Conservation (phyloP, 371 early-diverging fungal genomes). For the Mucor plumbeus region DNA sequence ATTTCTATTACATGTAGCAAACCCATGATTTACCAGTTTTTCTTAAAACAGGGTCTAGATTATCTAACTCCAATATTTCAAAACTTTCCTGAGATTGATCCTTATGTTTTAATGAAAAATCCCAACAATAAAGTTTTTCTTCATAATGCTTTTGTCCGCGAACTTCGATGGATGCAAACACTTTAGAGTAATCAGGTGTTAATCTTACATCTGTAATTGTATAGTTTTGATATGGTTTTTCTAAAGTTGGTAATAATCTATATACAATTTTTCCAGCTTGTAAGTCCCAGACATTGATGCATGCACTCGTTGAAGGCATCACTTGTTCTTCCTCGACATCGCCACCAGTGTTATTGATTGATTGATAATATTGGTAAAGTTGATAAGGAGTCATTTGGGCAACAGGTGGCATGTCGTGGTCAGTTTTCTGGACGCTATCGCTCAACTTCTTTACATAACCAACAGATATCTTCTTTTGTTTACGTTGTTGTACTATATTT, state of each 20-base stretch:
- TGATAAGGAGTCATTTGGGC: conserved; percentile 46
- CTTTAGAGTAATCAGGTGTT: conserved; percentile 34
- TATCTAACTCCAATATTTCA: conserved; percentile 28
- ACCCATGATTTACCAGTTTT: conserved; percentile 45
- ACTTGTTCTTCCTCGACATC: conserved; percentile 1
- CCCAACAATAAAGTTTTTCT: conserved; percentile 48
- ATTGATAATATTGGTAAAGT: conserved; percentile 39
- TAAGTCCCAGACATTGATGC: conserved; percentile 64
- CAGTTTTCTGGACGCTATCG: conserved; percentile 9
- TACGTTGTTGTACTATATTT: conserved; percentile 22
- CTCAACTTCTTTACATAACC: conserved; percentile 23
- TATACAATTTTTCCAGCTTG: conserved; percentile 55
- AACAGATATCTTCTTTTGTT: conserved; percentile 2
- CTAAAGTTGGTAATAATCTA: conserved; percentile 43
- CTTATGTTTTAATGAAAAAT: conserved; percentile 23
- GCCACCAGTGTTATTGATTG: conserved; percentile 5
- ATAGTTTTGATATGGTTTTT: conserved; percentile 24
- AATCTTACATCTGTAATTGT: conserved; percentile 47
- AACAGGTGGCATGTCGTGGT: conserved; percentile 4
- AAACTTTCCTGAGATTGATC: conserved; percentile 9
- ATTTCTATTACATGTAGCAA: conserved; percentile 33
- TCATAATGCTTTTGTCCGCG: conserved; percentile 24
- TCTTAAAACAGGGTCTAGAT: conserved; percentile 12
- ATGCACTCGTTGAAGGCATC: conserved; percentile 38
- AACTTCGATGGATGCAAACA: conserved; percentile 43